Conservation (phyloP, 192 early-diverging fungal genomes). For the Coemansia sp. region DNA sequence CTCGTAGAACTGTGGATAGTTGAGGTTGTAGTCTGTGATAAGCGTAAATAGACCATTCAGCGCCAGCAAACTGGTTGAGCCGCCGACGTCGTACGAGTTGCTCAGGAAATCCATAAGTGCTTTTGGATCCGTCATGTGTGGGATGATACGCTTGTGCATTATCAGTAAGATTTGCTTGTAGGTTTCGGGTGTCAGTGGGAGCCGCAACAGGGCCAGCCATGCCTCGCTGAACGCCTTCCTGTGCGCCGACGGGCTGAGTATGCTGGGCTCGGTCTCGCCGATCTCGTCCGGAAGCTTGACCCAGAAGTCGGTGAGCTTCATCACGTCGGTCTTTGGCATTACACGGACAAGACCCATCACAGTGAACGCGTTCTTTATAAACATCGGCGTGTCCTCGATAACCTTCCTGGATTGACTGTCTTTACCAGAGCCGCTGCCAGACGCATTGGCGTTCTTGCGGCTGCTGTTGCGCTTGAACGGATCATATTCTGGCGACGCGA, state of each 20-base stretch:
- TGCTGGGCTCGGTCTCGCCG: slow-evolving; percentile 11
- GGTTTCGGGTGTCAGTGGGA: slow-evolving; percentile 66
- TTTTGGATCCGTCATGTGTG: slow-evolving; percentile 75
- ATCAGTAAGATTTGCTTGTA: slow-evolving; percentile 81
- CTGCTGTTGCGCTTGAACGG: slow-evolving; percentile 46
- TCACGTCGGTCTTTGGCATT: slow-evolving; percentile 55
- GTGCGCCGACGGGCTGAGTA: slow-evolving; percentile 62
- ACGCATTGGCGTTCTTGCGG: neutral
- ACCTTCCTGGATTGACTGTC: neutral
- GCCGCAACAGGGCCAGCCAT: slow-evolving; percentile 76
- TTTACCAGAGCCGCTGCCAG: neutral
- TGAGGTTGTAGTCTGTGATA: slow-evolving; percentile 92
- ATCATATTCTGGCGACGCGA: slow-evolving; percentile 41
- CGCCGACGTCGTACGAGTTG: slow-evolving; percentile 85
- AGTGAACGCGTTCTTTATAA: slow-evolving; percentile 62
- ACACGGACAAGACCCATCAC: slow-evolving; percentile 61
- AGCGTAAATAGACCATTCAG: slow-evolving; percentile 95
- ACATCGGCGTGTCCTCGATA: slow-evolving; percentile 33
- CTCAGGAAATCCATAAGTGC: slow-evolving; percentile 93
- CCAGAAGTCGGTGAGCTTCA: slow-evolving; percentile 67
- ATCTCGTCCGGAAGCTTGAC: slow-evolving; percentile 9
- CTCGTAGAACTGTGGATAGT: slow-evolving; percentile 97
- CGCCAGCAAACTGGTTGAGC: slow-evolving; percentile 85
- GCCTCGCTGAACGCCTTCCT: slow-evolving; percentile 71
- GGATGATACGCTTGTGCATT: slow-evolving; percentile 89